These are phyloP conservation scores for Naegleria fowleri DNA, from an alignment of 208 protist species.

Conservation along the genomic window DNA sequence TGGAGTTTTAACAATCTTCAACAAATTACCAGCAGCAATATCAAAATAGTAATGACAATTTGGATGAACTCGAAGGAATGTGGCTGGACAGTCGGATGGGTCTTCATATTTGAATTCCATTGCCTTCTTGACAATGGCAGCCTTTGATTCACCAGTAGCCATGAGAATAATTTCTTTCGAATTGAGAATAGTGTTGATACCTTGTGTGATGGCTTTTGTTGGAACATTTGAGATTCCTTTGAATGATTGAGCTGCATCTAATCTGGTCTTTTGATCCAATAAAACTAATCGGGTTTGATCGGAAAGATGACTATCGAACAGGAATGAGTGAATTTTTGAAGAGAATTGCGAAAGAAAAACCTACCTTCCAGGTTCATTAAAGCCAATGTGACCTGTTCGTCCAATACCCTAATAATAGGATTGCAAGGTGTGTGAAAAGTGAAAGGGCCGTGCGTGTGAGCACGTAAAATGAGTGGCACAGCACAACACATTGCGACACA, in stretches of 20 bases:
- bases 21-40: conserved; percentile 36
- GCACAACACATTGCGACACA: no score
- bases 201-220: conserved; percentile 47
- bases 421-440: no score
- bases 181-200: conserved; percentile 41
- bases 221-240: conserved; percentile 50
- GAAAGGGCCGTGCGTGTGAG: no score
- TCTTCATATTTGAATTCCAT: conserved; percentile 41
- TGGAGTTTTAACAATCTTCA: conserved; percentile 39
- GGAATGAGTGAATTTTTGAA: no score
- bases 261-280: conserved; percentile 50
- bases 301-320: background rate
- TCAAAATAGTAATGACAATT: conserved; percentile 38
- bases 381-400: conserved; percentile 44
- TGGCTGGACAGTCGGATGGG: background rate
- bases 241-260: conserved; percentile 50
- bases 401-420: conserved; percentile 37
- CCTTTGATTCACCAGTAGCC: conserved; percentile 51
- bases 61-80: background rate
- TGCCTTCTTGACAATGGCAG: conserved; percentile 40
- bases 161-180: conserved; percentile 47
- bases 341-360: no score
- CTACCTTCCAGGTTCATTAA: conserved; percentile 49
- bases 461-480: no score
- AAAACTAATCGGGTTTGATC: conserved; percentile 45